Base-by-base conservation (phyloP, 352 stramenopile genomes). In the Plasmopara viticola region DNA sequence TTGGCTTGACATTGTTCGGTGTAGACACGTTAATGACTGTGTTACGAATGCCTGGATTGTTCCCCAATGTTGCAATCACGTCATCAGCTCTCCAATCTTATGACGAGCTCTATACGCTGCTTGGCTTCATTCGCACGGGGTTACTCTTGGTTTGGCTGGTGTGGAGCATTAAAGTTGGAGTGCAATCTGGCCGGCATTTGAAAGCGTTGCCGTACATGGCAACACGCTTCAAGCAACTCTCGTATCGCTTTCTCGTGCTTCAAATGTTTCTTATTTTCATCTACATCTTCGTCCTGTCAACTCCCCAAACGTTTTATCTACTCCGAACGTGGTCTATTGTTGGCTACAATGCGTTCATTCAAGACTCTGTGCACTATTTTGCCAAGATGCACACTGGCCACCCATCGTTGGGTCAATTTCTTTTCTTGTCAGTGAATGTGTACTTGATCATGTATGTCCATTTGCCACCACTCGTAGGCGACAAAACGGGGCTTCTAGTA, bases 361-460 rank as follows among this genome's bases (percentile, higher is more conserved):
- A 89, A 48, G 65, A 75, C 10, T 66, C 80, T 9, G 75, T 91
- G 31, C 75, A 90, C 41, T 78, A 65, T 9, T 90, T 88, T 60
- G 58, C 65, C 3, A 87, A 75, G 44, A 65, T 68, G 47, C 67
- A 86, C 42, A 73, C 64, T 10, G 73, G 70, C 4, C 56, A 72
- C 33, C 63, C 77, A 20, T 86, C 78, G 6, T 54, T 92, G 10
- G 77, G 80, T 15, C 74, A 86, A 45, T 72, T 90, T 9, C 55
- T 94, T 13, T 91, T 94, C 55, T 56, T 91, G 13, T 90, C 80
- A 8, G 71, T 94, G 15, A 87, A 89, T 46, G 83, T 91, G 25
- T 90, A 87, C 53, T 50, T 94, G 33, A 66, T 89, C 50, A 84
- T 94, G 75, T 90, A 87, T 53, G 83, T 91, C 25, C 83, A 94